phyloP scores from a whole-genome alignment of 139 green algal genomes.

The Bryopsis sp. region DNA sequence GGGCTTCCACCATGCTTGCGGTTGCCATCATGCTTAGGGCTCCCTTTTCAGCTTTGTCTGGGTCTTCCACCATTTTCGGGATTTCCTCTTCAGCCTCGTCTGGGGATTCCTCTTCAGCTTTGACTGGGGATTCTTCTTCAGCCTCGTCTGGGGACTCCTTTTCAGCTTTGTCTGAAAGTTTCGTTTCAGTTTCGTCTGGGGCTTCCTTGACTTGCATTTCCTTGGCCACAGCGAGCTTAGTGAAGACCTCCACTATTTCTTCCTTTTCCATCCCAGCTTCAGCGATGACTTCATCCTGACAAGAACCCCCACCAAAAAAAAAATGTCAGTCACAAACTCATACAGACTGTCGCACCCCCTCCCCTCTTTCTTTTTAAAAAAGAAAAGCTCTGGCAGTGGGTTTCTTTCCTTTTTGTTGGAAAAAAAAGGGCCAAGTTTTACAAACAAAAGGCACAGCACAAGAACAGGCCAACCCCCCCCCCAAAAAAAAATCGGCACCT shows the following conservation, averaged over 20 bases:
- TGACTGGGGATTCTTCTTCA: neutral
- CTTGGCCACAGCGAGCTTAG: neutral
- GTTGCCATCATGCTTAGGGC: neutral
- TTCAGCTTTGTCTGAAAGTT: neutral
- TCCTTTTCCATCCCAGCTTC: neutral
- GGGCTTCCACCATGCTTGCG: neutral
- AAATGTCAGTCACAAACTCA: too few relatives aligned
- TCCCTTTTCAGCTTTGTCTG: neutral
- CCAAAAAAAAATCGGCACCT: neutral
- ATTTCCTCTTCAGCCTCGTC: slow-evolving; percentile 1
- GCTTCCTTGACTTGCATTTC: neutral
- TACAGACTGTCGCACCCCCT: too few relatives aligned
- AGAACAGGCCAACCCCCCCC: neutral
- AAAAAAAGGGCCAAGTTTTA: neutral
- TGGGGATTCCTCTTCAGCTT: neutral
- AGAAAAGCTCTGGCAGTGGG: too few relatives aligned
- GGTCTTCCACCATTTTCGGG: neutral
- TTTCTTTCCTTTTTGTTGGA: neutral
- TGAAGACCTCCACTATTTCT: neutral
- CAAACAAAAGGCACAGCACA: neutral
- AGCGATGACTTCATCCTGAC: neutral
- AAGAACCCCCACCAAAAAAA: too few relatives aligned
- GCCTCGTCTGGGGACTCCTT: too few relatives aligned
- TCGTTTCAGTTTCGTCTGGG: neutral
- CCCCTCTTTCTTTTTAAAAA: too few relatives aligned